Percentiles rank a stretch among this genome's conserved stretches.
phyloP scores from a whole-genome alignment of 2,329 filamentous ascomycete species.

The Epichloe scottii region DNA sequence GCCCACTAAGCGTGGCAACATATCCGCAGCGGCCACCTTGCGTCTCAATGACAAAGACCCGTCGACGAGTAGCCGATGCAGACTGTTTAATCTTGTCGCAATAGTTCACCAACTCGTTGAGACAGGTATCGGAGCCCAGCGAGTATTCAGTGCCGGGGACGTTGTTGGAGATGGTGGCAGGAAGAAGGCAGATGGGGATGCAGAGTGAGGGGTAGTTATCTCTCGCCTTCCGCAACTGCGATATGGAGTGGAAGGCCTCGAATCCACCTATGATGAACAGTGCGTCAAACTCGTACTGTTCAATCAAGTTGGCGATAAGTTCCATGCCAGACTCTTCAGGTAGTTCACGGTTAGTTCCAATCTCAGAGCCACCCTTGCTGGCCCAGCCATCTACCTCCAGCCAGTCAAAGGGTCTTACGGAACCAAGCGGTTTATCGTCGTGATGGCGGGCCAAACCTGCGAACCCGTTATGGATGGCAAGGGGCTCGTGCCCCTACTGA shows the following conservation, averaged over 20 bases:
- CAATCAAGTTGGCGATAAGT: constrained; percentile 69
- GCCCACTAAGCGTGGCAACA: constrained; percentile 77
- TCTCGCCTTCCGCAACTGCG: constrained; percentile 72
- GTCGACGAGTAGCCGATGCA: constrained; percentile 79
- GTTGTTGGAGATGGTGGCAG: constrained; percentile 98
- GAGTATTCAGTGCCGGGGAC: constrained; percentile 97
- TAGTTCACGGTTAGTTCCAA: constrained; percentile 91
- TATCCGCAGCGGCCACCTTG: constrained; percentile 93
- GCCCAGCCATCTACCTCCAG: constrained; percentile 92
- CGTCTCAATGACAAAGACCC: constrained; percentile 96
- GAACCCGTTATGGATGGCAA: constrained; percentile 95
- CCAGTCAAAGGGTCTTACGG: constrained; percentile 81
- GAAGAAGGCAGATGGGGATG: constrained; percentile 83
- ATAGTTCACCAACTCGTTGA: constrained; percentile 90
- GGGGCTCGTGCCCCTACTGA: constrained; percentile 78
- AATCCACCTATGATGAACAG: constrained; percentile 91
- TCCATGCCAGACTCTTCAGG: constrained; percentile 77
- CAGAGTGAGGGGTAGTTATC: constrained; percentile 71
- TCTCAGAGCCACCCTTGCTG: constrained; percentile 92
- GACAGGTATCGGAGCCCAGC: constrained; percentile 86
- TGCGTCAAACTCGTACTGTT: constrained; percentile 78
- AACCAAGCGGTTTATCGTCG: constrained; percentile 64
- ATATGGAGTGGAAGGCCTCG: constrained; percentile 87
- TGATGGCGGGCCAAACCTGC: constrained; percentile 88
- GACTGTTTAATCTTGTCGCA: constrained; percentile 98